phyloP scores from a whole-genome alignment of 257 asterid genomes.

The Capsicum baccatum region DNA sequence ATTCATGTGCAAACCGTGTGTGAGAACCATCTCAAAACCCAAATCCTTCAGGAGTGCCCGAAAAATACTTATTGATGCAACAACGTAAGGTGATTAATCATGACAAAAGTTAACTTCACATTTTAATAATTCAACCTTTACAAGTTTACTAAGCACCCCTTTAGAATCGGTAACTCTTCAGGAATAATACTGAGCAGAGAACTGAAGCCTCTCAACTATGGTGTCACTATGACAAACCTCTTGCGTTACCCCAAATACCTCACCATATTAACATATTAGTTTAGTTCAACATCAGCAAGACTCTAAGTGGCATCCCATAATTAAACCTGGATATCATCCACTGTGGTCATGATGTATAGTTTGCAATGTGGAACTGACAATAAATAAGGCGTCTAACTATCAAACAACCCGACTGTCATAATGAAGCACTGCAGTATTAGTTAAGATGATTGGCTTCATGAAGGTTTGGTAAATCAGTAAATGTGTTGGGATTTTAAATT shows the following conservation, averaged over 20 bases:
- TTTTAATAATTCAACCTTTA: conserved; percentile 17
- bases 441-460: background rate
- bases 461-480: background rate
- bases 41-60: background rate
- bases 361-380: background rate
- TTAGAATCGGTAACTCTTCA: background rate
- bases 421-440: background rate
- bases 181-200: background rate
- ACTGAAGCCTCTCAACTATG: conserved; percentile 1
- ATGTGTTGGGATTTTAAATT: conserved; percentile 8
- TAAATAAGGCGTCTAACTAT: conserved; percentile 14
- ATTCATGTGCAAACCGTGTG: conserved; percentile 17
- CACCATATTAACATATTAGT: background rate
- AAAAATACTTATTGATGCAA: background rate
- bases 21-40: background rate
- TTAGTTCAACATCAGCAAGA: background rate
- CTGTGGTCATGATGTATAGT: background rate
- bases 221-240: background rate
- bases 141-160: background rate
- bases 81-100: background rate
- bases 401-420: background rate
- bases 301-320: background rate
- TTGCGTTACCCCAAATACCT: background rate
- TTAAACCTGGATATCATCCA: background rate
- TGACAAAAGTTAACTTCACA: background rate